Percentiles rank a stretch among this genome's conserved stretches.
Conservation (phyloP, 768 basidiomycete species). For the Russula brevipes region DNA sequence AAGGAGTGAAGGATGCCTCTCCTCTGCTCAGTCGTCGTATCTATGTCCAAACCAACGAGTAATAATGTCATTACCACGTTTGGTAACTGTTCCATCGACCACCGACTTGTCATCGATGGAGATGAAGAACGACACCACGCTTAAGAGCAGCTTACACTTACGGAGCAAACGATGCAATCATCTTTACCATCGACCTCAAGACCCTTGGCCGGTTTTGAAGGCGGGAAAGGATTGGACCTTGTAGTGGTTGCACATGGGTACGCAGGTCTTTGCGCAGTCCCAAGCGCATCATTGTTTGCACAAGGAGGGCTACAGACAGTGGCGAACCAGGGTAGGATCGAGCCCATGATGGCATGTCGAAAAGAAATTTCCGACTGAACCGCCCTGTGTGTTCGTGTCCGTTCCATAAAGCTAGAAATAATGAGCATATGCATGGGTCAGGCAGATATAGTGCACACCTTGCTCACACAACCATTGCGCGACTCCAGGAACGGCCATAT, state of each 20-base stretch:
- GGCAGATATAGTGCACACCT: conserved; percentile 32
- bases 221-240: background rate
- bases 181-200: conserved; percentile 9
- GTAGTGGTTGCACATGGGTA: background rate
- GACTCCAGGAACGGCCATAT: conserved; percentile 31
- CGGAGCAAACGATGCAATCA: conserved; percentile 15
- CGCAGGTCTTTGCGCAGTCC: conserved; percentile 10
- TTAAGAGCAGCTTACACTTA: background rate
- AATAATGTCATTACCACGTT: conserved; percentile 48
- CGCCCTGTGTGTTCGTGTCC: conserved; percentile 9
- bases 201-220: conserved; percentile 13
- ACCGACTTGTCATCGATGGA: conserved; percentile 28
- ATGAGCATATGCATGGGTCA: background rate
- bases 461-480: conserved; percentile 40
- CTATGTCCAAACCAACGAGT: conserved; percentile 52
- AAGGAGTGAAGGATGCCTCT: conserved; percentile 45
- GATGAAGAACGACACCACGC: background rate
- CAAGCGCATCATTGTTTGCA: conserved; percentile 15
- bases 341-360: conserved; percentile 16
- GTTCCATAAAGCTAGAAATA: conserved; percentile 14
- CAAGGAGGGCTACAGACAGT: conserved; percentile 8
- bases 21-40: conserved; percentile 41
- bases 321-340: conserved; percentile 18
- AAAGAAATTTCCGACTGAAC: conserved; percentile 14
- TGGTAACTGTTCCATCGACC: conserved; percentile 38